Base-by-base conservation (phyloP, 2,329 filamentous ascomycete genomes). In the Cladophialophora carrionii region DNA sequence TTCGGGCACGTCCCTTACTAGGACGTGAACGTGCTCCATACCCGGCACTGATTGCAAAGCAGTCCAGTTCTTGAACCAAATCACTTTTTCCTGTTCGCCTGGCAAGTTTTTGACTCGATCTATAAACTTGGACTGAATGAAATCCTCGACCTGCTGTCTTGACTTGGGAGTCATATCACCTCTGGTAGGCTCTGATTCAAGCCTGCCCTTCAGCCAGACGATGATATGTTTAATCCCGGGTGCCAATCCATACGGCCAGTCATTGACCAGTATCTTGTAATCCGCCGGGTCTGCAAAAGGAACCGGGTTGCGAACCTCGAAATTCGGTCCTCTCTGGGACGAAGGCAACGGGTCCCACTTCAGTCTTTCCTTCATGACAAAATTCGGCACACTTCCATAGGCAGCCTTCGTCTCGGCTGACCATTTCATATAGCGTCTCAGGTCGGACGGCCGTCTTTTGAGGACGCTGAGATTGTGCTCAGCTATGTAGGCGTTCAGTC, bases 31-130 rank as follows among this genome's bases (percentile, higher is more conserved):
- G 77, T 86, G 84, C 70, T 86, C 84, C 34, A 86, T 74, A 0
- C 82, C 81, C 61, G 84, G 77, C 53, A 88, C 85, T 70, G 84
- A 87, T 75, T 88, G 86, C 74, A 88, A 71, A 43, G 80, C 80
- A 8, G 82, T 82, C 79, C 84, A 87, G 70, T 88, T 88, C 79
- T 87, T 88, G 72, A 88, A 88, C 86, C 86, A 88, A 63, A 85
- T 73, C 26, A 88, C 82, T 69, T 81, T 81, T 22, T 80, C 79
- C 24, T 72, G 68, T 53, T 75, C 78, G 49, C 75, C 71, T 4
- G 69, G 74, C 43, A 72, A 63, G 46, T 72, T 76, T 37, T 70
- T 67, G 66, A 83, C 72, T 48, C 78, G 76, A 10, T 72, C 71
- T 12, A 83, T 77, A 73, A 88, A 87, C 29, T 76, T 82, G 26